Evolutionary conservation across 2,329 filamentous ascomycete genomes (phyloP), one percentile per base, ranked within the genome.

Genomic region (Aspergillus hiratsukae): DNA sequence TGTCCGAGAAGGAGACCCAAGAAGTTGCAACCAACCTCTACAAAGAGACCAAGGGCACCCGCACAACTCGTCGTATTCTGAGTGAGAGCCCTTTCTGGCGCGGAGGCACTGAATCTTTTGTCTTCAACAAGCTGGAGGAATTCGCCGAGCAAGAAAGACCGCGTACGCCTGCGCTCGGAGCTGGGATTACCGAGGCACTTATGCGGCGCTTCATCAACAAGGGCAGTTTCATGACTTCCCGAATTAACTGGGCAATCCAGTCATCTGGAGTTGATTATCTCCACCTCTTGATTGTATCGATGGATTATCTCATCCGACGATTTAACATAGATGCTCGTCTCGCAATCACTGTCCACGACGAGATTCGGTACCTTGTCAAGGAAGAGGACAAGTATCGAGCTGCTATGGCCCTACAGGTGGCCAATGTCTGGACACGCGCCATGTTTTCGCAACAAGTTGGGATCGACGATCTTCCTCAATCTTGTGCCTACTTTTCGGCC

Each of bases 241-340:
- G 95, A 35, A 97, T 99, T 76, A 99, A 99, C 71, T 99, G 94
- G 94, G 94, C 94, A 3, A 97, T 99, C 64, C 94, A 99, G 69
- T 97, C 92, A 0, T 96, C 90, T 0, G 94, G 95, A 4, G 93
- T 97, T 3, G 95, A 99, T 73, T 99, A 99, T 72, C 83, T 99
- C 1, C 94, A 99, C 69, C 85, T 99, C 4, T 82, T 99, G 19
- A 91, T 99, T 61, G 85, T 97, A 2, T 82, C 86, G 14, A 99
- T 99, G 95, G 92, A 97, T 70, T 96, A 96, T 69, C 82, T 99
- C 3, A 87, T 87, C 53, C 85, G 91, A 1, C 88, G 87, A 4
- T 99, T 89, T 78, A 92, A 90, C 66, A 85, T 99, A 58, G 75
- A 89, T 53, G 91, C 91, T 4, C 89, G 95, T 1, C 79, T 99